These are phyloP conservation scores for Helianthus tuberosus DNA, from an alignment of 129 eudicot genomes.

Conservation along the genomic window DNA sequence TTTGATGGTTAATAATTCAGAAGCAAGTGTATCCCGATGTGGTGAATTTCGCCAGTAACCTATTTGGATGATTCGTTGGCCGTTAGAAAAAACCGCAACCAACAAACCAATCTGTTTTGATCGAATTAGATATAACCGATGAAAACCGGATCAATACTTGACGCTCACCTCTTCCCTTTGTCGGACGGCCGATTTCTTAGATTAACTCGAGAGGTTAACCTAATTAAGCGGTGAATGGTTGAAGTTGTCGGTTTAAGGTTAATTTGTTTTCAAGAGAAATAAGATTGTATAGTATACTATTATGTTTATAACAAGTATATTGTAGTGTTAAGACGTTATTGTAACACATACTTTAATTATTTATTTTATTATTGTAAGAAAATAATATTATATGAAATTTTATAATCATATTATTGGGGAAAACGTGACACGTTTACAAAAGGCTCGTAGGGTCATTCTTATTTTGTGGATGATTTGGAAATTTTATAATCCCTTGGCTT, in stretches of 20 bases:
- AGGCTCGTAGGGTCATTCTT: conserved; percentile 19
- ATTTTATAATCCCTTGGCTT: conserved; percentile 37
- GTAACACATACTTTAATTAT: background rate
- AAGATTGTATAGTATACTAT: too few species aligned
- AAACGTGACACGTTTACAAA: conserved; percentile 37
- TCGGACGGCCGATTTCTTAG: too few species aligned
- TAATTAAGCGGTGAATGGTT: background rate
- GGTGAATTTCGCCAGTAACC: too few species aligned
- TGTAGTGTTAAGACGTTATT: background rate
- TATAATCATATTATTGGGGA: conserved; percentile 13
- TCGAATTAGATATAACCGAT: too few species aligned
- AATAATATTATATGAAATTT: background rate
- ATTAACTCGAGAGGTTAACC: background rate
- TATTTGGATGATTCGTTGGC: too few species aligned
- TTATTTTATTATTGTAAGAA: background rate
- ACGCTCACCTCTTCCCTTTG: background rate
- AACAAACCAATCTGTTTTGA: background rate
- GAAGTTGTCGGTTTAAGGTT: background rate
- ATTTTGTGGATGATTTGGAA: conserved; percentile 25
- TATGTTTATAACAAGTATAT: too few species aligned
- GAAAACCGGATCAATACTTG: background rate
- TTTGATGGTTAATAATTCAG: background rate
- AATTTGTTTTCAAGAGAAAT: too few species aligned
- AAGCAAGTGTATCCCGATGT: too few species aligned
- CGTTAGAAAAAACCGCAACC: background rate